phyloP scores from a whole-genome alignment of 768 basidiomycete genomes.

The Naganishia kalamii region DNA sequence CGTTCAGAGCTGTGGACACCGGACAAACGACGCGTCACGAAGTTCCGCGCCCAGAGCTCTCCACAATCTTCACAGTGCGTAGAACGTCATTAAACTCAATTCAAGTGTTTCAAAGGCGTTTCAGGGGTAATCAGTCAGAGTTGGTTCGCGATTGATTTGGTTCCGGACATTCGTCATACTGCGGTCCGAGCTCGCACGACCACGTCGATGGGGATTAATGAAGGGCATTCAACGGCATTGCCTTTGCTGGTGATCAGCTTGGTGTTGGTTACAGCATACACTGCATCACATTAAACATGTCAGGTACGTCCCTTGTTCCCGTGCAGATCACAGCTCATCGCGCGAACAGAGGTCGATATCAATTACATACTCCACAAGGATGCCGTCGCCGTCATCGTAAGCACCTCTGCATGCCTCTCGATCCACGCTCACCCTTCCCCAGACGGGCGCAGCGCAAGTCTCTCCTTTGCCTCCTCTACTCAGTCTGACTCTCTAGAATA shows the following conservation, averaged over 20 bases:
- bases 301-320: neutral
- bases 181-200: too few relatives aligned
- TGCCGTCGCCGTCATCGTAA: constrained; percentile 39
- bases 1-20: too few relatives aligned
- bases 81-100: too few relatives aligned
- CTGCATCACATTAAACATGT: neutral
- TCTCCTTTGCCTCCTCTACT: neutral
- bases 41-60: neutral
- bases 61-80: too few relatives aligned
- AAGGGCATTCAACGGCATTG: too few relatives aligned
- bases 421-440: neutral
- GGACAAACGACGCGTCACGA: neutral
- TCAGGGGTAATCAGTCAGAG: too few relatives aligned
- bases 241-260: too few relatives aligned
- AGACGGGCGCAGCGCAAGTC: constrained; percentile 25
- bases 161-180: too few relatives aligned
- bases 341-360: neutral
- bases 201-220: too few relatives aligned
- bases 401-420: neutral
- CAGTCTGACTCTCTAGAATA: neutral
- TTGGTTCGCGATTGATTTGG: too few relatives aligned
- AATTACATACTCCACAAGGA: constrained; percentile 34
- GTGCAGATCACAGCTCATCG: neutral
- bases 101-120: too few relatives aligned
- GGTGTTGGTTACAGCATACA: too few relatives aligned